phyloP scores from a whole-genome alignment of 257 asterid genomes.

The Penstemon barbatus region DNA sequence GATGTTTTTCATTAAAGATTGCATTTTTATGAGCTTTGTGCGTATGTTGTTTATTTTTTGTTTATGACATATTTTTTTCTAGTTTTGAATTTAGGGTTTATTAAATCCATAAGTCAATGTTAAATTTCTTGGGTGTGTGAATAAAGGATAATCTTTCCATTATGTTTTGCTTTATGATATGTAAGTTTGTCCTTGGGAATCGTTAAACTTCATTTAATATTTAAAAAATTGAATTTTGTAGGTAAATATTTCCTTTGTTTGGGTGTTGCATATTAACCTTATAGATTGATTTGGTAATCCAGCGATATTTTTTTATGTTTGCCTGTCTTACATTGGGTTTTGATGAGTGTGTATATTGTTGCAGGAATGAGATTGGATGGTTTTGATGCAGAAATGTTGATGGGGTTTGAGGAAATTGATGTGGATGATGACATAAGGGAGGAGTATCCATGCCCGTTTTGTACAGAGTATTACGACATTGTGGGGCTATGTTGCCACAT shows the following conservation, averaged over 20 bases:
- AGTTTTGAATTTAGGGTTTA: neutral
- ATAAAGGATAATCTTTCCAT: neutral
- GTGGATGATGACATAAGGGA: slow-evolving; percentile 59
- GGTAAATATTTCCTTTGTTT: neutral
- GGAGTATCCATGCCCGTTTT: slow-evolving; percentile 70
- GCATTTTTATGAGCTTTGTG: slow-evolving; percentile 14
- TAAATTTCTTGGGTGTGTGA: neutral
- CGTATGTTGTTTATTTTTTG: neutral
- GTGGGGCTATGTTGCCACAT: slow-evolving; percentile 78
- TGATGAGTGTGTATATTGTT: slow-evolving; percentile 17
- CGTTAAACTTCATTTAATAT: neutral
- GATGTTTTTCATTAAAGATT: slow-evolving; percentile 9
- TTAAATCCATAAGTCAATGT: neutral
- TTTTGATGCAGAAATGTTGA: slow-evolving; percentile 61
- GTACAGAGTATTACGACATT: slow-evolving; percentile 63
- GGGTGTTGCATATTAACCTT: neutral
- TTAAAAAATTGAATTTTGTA: too few relatives aligned
- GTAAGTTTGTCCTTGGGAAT: neutral
- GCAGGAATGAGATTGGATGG: slow-evolving; percentile 57
- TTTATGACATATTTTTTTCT: neutral
- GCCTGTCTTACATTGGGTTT: neutral
- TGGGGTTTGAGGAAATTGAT: slow-evolving; percentile 74
- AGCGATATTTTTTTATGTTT: neutral
- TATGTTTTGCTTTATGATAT: neutral
- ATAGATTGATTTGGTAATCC: neutral